A percentile compares a stretch with the other conserved stretches of the same genome.
Conservation (phyloP, 495 filamentous ascomycete species). For the Aspergillus sparsus region DNA sequence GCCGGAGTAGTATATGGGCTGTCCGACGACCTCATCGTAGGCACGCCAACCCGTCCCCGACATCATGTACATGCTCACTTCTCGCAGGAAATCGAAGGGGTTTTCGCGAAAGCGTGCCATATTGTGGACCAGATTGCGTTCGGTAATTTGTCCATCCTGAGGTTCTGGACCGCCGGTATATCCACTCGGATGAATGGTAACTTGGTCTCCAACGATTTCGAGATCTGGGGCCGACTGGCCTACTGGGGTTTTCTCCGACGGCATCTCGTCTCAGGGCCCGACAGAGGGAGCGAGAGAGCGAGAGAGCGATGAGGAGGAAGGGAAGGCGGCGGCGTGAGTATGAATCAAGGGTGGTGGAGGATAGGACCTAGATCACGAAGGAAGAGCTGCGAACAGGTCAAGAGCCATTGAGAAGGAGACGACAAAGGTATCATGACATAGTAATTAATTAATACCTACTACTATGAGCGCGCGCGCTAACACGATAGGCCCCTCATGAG, state of each 20-base stretch:
- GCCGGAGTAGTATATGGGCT: conserved; percentile 89
- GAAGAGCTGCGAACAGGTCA: conserved; percentile 2
- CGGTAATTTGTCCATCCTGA: conserved; percentile 51
- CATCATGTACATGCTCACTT: conserved; percentile 80
- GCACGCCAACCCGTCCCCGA: conserved; percentile 90
- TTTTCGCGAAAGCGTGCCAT: conserved; percentile 78
- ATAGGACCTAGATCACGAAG: conserved; percentile 3
- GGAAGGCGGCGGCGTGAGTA: neutral
- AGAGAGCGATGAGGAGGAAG: conserved; percentile 12
- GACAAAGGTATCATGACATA: conserved; percentile 23
- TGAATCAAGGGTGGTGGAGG: no score
- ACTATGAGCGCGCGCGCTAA: neutral
- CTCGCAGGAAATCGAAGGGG: conserved; percentile 80
- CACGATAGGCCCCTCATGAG: conserved; percentile 2
- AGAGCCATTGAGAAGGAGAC: conserved; percentile 8
- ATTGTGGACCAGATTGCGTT: conserved; percentile 74
- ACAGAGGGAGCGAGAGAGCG: conserved; percentile 12
- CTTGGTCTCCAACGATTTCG: conserved; percentile 74
- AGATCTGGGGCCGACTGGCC: conserved; percentile 71
- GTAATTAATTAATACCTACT: neutral
- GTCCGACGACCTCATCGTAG: conserved; percentile 87
- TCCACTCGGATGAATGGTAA: conserved; percentile 79
- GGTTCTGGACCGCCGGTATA: conserved; percentile 49
- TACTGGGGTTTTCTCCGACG: conserved; percentile 37
- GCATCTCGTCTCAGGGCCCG: conserved; percentile 29